These are phyloP conservation scores for Aspergillus ibericus DNA, from an alignment of 2,329 filamentous ascomycete genomes.

Conservation along the genomic window DNA sequence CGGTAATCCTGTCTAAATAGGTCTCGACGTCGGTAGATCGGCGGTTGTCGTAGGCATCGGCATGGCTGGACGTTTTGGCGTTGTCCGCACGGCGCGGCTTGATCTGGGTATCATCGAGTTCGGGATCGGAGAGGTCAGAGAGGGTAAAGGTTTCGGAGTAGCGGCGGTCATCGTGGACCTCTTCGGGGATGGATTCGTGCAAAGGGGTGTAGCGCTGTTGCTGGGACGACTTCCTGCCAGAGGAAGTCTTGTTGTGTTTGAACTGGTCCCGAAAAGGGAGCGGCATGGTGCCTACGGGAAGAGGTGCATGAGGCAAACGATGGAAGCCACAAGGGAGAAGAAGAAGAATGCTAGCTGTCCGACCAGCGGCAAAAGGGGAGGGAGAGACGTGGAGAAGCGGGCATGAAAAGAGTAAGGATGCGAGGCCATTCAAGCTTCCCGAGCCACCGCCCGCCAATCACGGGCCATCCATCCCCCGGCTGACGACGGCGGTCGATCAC, in stretches of 20 bases:
- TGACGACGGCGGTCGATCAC: neutral
- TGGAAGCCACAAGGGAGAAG: neutral
- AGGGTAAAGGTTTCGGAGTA: conserved; percentile 14
- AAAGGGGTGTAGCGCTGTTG: conserved; percentile 18
- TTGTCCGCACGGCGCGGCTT: conserved; percentile 17
- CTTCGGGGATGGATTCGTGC: conserved; percentile 21
- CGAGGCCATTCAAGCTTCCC: neutral
- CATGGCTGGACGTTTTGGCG: neutral
- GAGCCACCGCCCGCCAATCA: neutral
- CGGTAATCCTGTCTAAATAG: conserved; percentile 25
- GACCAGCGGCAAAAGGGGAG: neutral
- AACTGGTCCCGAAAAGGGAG: neutral
- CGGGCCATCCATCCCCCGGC: neutral
- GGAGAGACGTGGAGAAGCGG: neutral
- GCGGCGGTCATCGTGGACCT: conserved; percentile 9
- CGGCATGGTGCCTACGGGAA: conserved; percentile 15
- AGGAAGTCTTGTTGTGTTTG: neutral
- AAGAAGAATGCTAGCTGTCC: neutral
- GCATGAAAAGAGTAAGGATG: neutral
- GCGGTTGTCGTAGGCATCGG: conserved; percentile 15
- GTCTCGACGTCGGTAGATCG: conserved; percentile 24
- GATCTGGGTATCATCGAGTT: conserved; percentile 11
- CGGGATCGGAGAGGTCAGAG: conserved; percentile 13
- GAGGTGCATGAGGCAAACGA: neutral
- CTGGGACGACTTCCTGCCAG: neutral